Base-by-base conservation (phyloP, 306 rosid genomes). In the Mimosa bimucronata region DNA sequence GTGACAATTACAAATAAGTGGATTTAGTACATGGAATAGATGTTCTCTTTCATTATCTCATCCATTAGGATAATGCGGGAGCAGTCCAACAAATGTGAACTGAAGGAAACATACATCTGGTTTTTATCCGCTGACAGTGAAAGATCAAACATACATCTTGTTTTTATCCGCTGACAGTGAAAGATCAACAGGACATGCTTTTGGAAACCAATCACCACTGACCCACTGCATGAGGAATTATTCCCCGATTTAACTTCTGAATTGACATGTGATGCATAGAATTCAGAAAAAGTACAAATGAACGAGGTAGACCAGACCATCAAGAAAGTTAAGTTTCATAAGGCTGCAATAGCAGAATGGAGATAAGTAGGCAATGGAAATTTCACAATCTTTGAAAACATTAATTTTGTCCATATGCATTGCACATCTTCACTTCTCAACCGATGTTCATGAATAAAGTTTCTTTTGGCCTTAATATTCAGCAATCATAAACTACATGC, bases 211-310 rank as follows among this genome's bases (percentile, higher is more conserved):
- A 9, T 65, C 65, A 10, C 65, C 6, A 58, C 65, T 23, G 31
- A 58, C 34, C 48, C 62, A 66, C 61, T 25, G 9, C 37, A 77
- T 31, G 23, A 48, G 38, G 34, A 66, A 48, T 13, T 13, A 11
- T 60, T 60, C 16, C 50, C n/a, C 10, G 77, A n/a, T 28, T 46
- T 7, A 28, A 9, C 37, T 71, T 48, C 61, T 18, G 45, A 18
- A 28, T 18, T 46, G 76, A 71, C 61, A 46, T 71, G 76, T 71
- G 75, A 34, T 40, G 38, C 26, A 28, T 45, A 8, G 14, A 46
- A 11, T 28, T 46, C 16, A 71, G 58, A 3, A 71, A 70, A 71
- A 71, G 41, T 71, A 45, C 58, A 72, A 29, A 30, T 30, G 76
- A 30, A 72, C 18, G 7, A 71, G 6, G 21, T 29, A 10, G 30